These are phyloP conservation scores for Arthrocladium fulminans DNA, from an alignment of 2,329 filamentous ascomycete genomes.

Conservation along the genomic window DNA sequence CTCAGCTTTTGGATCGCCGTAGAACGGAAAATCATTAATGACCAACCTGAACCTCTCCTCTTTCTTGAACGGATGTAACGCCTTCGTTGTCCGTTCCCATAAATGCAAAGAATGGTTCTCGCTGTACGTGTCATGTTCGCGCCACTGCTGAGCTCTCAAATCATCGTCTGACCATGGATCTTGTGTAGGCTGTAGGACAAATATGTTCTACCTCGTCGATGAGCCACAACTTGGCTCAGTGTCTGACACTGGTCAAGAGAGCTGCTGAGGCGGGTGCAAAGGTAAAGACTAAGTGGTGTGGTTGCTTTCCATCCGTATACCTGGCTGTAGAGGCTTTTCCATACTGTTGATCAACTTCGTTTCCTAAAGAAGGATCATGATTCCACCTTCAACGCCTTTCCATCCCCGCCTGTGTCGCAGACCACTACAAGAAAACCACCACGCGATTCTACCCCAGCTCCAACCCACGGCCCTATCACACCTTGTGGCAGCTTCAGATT, in stretches of 20 bases:
- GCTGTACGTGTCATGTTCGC: constrained; percentile 15
- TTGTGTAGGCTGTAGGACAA: constrained; percentile 68
- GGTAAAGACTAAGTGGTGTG: constrained; percentile 37
- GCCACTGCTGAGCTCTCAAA: constrained; percentile 3
- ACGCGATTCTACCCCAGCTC: not conserved
- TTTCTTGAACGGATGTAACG: no score
- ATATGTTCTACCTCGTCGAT: constrained; percentile 76
- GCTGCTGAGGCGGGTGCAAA: constrained; percentile 70
- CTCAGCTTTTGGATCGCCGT: no score
- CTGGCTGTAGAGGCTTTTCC: not conserved
- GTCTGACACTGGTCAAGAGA: constrained; percentile 60
- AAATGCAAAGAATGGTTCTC: constrained; percentile 18
- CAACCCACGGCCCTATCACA: constrained; percentile 6
- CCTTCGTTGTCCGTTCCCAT: no score
- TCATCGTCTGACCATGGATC: constrained; percentile 1
- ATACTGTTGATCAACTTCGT: no score
- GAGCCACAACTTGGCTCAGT: constrained; percentile 70
- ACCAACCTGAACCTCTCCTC: no score
- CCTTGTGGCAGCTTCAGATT: not conserved
- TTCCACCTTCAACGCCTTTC: no score
- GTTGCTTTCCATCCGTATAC: not conserved
- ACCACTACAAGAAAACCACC: not conserved
- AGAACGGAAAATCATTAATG: no score
- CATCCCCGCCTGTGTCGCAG: no score
- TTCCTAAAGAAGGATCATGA: no score